A percentile compares a stretch with the other conserved stretches of the same genome.
These are phyloP conservation scores for Colletotrichum agaves DNA, from an alignment of 2,329 filamentous ascomycete species.

Conservation along the genomic window DNA sequence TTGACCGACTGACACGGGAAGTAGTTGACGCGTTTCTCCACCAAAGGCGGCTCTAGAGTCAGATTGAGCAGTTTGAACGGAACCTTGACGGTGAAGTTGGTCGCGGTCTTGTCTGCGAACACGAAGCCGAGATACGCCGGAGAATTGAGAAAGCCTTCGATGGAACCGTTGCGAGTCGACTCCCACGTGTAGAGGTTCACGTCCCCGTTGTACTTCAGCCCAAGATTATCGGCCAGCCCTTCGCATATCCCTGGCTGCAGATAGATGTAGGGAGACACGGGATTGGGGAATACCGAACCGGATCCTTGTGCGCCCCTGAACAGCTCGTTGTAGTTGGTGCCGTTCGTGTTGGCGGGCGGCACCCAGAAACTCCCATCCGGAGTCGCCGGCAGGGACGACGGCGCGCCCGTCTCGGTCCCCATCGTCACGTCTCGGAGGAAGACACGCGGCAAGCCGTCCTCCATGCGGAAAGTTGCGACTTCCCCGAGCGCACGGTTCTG, in stretches of 20 bases:
- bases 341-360: no score
- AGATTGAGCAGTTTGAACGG: constrained; percentile 53
- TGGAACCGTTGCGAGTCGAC: constrained; percentile 44
- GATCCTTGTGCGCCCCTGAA: constrained; percentile 32
- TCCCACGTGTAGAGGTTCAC: constrained; percentile 56
- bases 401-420: constrained; percentile 38
- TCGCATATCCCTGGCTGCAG: constrained; percentile 53
- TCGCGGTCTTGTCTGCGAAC: constrained; percentile 42
- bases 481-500: constrained; percentile 44
- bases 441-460: constrained; percentile 32
- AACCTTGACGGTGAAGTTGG: constrained; percentile 54
- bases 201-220: constrained; percentile 48
- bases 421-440: constrained; percentile 39
- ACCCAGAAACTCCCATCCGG: constrained; percentile 20
- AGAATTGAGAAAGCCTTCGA: constrained; percentile 51
- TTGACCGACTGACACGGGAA: constrained; percentile 39
- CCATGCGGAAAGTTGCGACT: constrained; percentile 39
- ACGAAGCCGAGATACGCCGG: constrained; percentile 55
- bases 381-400: constrained; percentile 35
- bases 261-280: constrained; percentile 50
- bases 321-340: background rate
- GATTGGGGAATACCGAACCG: constrained; percentile 38
- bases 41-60: constrained; percentile 51
- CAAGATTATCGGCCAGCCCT: constrained; percentile 49
- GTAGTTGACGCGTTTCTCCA: constrained; percentile 38